Base-by-base conservation (phyloP, 2,329 filamentous ascomycete genomes). In the Colletotrichum camelliae region DNA sequence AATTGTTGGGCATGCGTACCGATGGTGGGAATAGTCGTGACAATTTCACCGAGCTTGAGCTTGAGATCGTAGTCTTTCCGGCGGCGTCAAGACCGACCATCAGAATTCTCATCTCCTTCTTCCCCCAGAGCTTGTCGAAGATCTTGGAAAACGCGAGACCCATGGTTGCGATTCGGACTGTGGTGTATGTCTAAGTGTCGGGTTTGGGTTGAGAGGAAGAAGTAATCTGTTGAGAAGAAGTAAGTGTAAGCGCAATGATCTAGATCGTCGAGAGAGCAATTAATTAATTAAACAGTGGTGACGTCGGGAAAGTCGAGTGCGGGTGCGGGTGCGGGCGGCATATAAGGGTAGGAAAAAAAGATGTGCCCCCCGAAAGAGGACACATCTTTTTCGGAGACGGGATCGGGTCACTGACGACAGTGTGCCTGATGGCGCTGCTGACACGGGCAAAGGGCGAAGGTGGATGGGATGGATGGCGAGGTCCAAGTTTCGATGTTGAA, bases 21-120 rank as follows among this genome's bases (percentile, higher is more conserved):
- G 84, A 98, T 98, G 84, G 97, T 99, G 81, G 97, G 97, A 84
- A 99, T 99, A 81, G 97, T 99, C 85, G 97, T 98, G 87, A 98
- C 97, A 86, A 98, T 97, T 91, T 98, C 94, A 89, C 97, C 96
- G 85, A 99, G 95, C 93, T 99, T 99, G 87, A 99, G 93, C 93
- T 99, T 99, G 82, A 99, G 93, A 99, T 99, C 83, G 97, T 99
- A 85, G 97, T 99, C 93, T 99, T 99, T 94, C 97, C 97, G 87
- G 97, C 97, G 84, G 97, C 97, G 88, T 99, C 97, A 84, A 99
- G 93, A 92, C 97, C 97, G 83, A 99, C 96, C 97, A 99, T 99
- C 88, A 99, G 89, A 90, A 99, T 98, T 91, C 97, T 94, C 97
- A 99, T 99, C 93, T 99, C 97, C 94, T 98, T 98, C 94, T 98